Conservation (phyloP, 148 eudicot species). For the Chenopodium suecicum region DNA sequence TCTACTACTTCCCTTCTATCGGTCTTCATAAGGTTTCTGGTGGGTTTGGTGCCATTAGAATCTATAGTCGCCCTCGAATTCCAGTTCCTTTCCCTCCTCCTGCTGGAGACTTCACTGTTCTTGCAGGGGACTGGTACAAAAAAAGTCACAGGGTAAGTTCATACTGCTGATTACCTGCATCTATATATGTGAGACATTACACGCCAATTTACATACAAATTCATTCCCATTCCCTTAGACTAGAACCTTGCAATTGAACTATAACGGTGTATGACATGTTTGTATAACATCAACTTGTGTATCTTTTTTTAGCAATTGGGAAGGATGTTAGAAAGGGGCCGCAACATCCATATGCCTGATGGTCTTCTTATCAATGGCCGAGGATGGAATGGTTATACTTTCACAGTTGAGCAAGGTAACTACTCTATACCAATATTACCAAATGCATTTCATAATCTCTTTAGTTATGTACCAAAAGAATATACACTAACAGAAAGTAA, state of each 20-base stretch:
- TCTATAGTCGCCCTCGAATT: slow-evolving; percentile 81
- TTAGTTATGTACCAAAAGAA: too few relatives aligned
- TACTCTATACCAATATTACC: too few relatives aligned
- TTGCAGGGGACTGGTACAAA: slow-evolving; percentile 95
- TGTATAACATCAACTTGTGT: background rate
- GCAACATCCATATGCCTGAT: slow-evolving; percentile 71
- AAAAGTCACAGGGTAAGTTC: slow-evolving; percentile 62
- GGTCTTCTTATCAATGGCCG: slow-evolving; percentile 94
- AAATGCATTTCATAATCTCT: background rate
- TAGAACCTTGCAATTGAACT: background rate
- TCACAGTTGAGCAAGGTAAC: slow-evolving; percentile 73
- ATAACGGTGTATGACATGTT: background rate
- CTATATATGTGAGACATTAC: too few relatives aligned
- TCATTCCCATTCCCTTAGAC: background rate
- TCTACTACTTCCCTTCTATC: slow-evolving; percentile 87
- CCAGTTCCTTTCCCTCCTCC: slow-evolving; percentile 92
- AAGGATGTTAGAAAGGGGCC: slow-evolving; percentile 56
- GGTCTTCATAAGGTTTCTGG: slow-evolving; percentile 85
- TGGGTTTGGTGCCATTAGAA: slow-evolving; percentile 67
- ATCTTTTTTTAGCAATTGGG: slow-evolving; percentile 46
- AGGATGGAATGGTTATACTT: slow-evolving; percentile 90
- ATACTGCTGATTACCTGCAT: background rate
- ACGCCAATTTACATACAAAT: background rate
- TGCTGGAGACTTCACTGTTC: slow-evolving; percentile 69
- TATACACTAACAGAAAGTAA: background rate